A percentile compares a stretch with the other conserved stretches of the same genome.
Conservation (phyloP, 345 rosid species). For the Citrus mangshanensis region DNA sequence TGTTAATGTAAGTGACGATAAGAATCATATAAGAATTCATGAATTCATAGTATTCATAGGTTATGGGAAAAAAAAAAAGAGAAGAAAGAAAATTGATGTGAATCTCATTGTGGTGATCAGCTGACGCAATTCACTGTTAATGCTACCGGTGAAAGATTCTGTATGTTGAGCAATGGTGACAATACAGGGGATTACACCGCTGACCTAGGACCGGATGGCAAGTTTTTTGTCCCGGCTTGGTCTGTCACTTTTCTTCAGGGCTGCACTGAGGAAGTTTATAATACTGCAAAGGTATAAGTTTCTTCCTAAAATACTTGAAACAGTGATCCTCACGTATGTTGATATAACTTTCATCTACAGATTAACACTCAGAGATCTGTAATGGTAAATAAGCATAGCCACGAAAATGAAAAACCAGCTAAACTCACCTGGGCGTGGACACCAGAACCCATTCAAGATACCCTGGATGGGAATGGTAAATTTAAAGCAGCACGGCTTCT, state of each 20-base stretch:
- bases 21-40: not conserved
- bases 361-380: slow-evolving; percentile 24
- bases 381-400: not conserved
- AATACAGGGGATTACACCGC: not conserved
- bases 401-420: not conserved
- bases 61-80: no score
- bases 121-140: not conserved
- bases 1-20: not conserved
- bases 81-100: no score
- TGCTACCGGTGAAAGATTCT: not conserved
- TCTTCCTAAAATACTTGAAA: not conserved
- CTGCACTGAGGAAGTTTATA: slow-evolving; percentile 22
- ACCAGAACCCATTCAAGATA: not conserved
- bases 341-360: not conserved
- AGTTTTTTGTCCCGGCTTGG: slow-evolving; percentile 24
- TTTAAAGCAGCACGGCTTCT: slow-evolving; percentile 12
- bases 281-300: slow-evolving; percentile 29
- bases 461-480: not conserved
- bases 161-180: slow-evolving; percentile 4
- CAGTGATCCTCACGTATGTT: not conserved
- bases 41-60: not conserved
- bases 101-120: not conserved
- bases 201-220: not conserved
- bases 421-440: slow-evolving; percentile 14
- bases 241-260: slow-evolving; percentile 22